These are phyloP conservation scores for Colletotrichum sp. DNA, from an alignment of 2,329 filamentous ascomycete species.

Conservation along the genomic window DNA sequence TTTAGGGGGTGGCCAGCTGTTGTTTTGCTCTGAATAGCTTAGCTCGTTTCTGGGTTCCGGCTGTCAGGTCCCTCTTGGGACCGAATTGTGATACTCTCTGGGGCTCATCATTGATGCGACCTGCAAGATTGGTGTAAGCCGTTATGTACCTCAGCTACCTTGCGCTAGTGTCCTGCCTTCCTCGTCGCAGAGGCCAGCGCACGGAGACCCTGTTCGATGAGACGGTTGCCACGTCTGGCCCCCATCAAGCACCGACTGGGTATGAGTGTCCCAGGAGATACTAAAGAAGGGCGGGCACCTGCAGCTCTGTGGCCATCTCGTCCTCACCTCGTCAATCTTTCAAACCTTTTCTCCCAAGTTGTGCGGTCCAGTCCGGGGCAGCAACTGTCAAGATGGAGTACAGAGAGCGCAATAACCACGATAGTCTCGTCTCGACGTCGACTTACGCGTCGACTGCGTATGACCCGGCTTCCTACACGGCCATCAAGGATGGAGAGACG, in stretches of 20 bases:
- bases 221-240: background rate
- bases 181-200: slow-evolving; percentile 15
- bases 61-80: background rate
- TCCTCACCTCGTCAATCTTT: background rate
- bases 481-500: slow-evolving; percentile 10
- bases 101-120: background rate
- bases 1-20: background rate
- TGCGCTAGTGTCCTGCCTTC: background rate
- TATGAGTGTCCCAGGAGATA: slow-evolving; percentile 1
- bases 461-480: slow-evolving; percentile 10
- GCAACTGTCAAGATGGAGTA: slow-evolving; percentile 17
- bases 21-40: background rate
- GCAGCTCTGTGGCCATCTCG: background rate
- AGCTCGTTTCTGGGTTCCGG: background rate
- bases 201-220: background rate
- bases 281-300: slow-evolving; percentile 17
- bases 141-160: slow-evolving; percentile 14
- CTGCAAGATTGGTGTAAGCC: background rate
- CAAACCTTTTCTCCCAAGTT: background rate
- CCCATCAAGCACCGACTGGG: background rate
- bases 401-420: background rate
- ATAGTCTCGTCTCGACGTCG: slow-evolving; percentile 6
- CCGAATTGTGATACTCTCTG: slow-evolving; percentile 8
- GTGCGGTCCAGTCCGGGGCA: slow-evolving; percentile 2
- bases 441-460: slow-evolving; percentile 17